Evolutionary conservation across 2,329 filamentous ascomycete genomes (phyloP).

Genomic region (Ceratocystis diversiconidia): DNA sequence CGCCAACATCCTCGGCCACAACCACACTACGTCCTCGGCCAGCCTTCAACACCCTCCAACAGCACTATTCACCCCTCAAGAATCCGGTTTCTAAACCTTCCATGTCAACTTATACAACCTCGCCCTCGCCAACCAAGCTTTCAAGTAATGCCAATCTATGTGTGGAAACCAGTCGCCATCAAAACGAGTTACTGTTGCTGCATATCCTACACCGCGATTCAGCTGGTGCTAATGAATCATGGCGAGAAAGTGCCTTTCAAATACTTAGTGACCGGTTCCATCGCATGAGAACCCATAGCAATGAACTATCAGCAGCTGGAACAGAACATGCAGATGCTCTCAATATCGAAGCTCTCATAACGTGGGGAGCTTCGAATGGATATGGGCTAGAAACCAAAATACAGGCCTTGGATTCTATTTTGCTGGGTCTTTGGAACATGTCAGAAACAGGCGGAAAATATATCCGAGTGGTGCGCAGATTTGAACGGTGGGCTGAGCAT

Average conservation of each 20-base stretch:
- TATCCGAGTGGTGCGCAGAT: slow-evolving; percentile 38
- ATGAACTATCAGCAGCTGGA: slow-evolving; percentile 28
- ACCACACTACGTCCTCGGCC: slow-evolving; percentile 32
- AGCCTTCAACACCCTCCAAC: slow-evolving; percentile 48
- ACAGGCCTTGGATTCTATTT: slow-evolving; percentile 41
- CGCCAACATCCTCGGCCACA: slow-evolving; percentile 17
- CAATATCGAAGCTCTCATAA: slow-evolving; percentile 38
- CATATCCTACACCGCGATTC: slow-evolving; percentile 48
- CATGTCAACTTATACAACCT: slow-evolving; percentile 42
- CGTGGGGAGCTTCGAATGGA: slow-evolving; percentile 31
- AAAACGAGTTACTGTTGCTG: slow-evolving; percentile 51
- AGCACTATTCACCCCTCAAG: slow-evolving; percentile 54
- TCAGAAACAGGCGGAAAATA: slow-evolving; percentile 43
- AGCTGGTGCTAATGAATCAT: slow-evolving; percentile 31
- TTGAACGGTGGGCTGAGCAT: slow-evolving; percentile 44
- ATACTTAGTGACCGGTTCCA: slow-evolving; percentile 35
- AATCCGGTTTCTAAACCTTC: slow-evolving; percentile 44
- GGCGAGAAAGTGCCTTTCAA: slow-evolving; percentile 41
- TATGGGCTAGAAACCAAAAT: slow-evolving; percentile 40
- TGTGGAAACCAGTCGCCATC: slow-evolving; percentile 43
- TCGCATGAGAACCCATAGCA: slow-evolving; percentile 26
- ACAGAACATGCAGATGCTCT: slow-evolving; percentile 32
- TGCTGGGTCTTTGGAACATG: slow-evolving; percentile 44
- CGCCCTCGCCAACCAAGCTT: slow-evolving; percentile 46
- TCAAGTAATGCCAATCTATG: slow-evolving; percentile 45